A percentile compares a stretch with the other conserved stretches of the same genome.
Evolutionary conservation across 2,329 filamentous ascomycete species (phyloP).

Genomic region (Neofusicoccum cordaticola): DNA sequence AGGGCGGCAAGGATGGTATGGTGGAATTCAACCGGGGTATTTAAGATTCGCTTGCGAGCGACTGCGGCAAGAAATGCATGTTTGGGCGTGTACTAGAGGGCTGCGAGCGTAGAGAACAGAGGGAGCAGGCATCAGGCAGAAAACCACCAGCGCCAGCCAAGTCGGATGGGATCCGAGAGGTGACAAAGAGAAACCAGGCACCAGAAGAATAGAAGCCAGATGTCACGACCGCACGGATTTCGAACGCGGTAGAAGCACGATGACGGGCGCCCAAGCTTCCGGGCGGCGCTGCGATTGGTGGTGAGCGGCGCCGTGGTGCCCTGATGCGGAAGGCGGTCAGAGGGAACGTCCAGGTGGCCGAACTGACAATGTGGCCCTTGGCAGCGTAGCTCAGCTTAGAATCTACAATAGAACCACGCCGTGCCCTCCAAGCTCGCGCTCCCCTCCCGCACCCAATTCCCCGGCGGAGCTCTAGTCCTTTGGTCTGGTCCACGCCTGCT

Average conservation of each 20-base stretch:
- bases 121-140: background rate
- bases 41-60: conserved; percentile 38
- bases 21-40: conserved; percentile 98
- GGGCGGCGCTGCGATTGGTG: background rate
- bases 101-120: background rate
- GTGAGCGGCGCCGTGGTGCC: background rate
- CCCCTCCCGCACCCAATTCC: background rate
- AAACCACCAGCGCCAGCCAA: background rate
- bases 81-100: background rate
- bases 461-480: background rate
- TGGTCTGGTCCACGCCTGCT: background rate
- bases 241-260: conserved; percentile 11
- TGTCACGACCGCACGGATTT: conserved; percentile 6
- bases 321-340: conserved; percentile 1
- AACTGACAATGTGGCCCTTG: conserved; percentile 16
- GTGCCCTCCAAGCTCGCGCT: background rate
- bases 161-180: background rate
- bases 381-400: conserved; percentile 5
- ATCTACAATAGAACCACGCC: background rate
- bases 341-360: background rate
- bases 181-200: background rate
- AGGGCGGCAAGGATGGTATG: conserved; percentile 73
- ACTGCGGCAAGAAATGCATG: background rate
- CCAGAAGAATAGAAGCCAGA: conserved; percentile 2
- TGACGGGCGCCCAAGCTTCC: conserved; percentile 12